These are phyloP conservation scores for Inonotus hispidus DNA, from an alignment of 1,284 basidiomycete species.

Conservation along the genomic window DNA sequence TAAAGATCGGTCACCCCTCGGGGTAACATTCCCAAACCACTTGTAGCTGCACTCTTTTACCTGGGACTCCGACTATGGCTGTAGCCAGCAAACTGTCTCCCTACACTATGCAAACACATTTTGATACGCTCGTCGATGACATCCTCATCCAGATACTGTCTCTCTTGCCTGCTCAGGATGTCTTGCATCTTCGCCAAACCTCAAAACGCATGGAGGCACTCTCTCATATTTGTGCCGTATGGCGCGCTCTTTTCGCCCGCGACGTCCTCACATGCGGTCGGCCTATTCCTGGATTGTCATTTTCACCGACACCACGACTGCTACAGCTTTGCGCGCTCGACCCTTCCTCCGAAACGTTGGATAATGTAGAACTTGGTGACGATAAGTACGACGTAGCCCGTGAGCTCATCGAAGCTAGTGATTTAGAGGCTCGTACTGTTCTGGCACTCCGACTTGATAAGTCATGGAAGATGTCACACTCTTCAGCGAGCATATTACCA, in stretches of 20 bases:
- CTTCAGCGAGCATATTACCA: background rate
- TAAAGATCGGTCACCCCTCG: background rate
- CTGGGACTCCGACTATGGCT: background rate
- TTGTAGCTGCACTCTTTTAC: background rate
- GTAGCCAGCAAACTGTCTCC: background rate
- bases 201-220: slow-evolving; percentile 15
- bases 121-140: slow-evolving; percentile 15
- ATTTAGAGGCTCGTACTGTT: slow-evolving; percentile 13
- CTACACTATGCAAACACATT: background rate
- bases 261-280: slow-evolving; percentile 10
- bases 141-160: slow-evolving; percentile 15
- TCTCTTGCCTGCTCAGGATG: slow-evolving; percentile 8
- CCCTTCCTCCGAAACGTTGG: slow-evolving; percentile 22
- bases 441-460: slow-evolving; percentile 16
- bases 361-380: slow-evolving; percentile 11
- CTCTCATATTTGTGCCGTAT: slow-evolving; percentile 7
- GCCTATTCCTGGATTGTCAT: slow-evolving; percentile 14
- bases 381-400: background rate
- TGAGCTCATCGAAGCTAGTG: slow-evolving; percentile 11
- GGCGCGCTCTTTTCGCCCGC: slow-evolving; percentile 9
- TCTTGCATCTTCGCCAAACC: slow-evolving; percentile 14
- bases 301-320: slow-evolving; percentile 3
- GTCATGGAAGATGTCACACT: slow-evolving; percentile 1
- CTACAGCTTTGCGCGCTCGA: background rate
- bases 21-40: background rate